Base-by-base conservation (phyloP, 441 rosid genomes). In the Jatropha multifida region DNA sequence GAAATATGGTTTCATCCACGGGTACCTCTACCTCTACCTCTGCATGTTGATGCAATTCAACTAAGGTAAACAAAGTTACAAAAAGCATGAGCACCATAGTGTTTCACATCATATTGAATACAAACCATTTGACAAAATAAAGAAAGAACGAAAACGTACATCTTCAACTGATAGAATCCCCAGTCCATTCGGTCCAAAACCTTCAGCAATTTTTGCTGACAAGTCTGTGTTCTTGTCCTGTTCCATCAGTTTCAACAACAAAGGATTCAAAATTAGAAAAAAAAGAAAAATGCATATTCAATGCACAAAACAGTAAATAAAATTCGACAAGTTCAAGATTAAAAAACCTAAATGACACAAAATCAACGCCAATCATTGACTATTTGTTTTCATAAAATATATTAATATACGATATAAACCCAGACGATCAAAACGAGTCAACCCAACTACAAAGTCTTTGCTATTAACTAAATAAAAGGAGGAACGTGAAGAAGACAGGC, bases 171-270 rank as follows among this genome's bases (percentile, higher is more conserved):
- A 85, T 65, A 95, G 81, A 76, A 95, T 93, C 69, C 97, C 98
- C 48, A 92, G 89, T 42, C 96, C 99, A 65, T 85, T 84, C 27
- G 95, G 92, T 82, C 99, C 98, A 68, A 95, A 90, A 46, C 95
- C 99, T 83, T 88, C 80, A 81, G 88, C 95, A 75, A 95, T 93
- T 88, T 86, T 90, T 76, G 18, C 60, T 15, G 96, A 90, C 77
- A 93, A 83, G 78, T 92, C 93, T 63, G 83, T 76, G 54, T 75
- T 68, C 78, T 72, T 88, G 80, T 95, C 95, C 98, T 93, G 80
- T 76, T 78, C 60, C 81, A 80, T 44, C 79, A 81, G 69, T 70
- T 71, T 4, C 46, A 71, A 74, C 70, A 68, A 74, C 6, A 69
- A 48, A 67, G 23, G 23, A 23, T 6, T 74, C 7, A 52, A 17